A percentile compares a stretch with the other conserved stretches of the same genome.
These are phyloP conservation scores for Cudoniella acicularis DNA, from an alignment of 495 filamentous ascomycete genomes.

Conservation along the genomic window DNA sequence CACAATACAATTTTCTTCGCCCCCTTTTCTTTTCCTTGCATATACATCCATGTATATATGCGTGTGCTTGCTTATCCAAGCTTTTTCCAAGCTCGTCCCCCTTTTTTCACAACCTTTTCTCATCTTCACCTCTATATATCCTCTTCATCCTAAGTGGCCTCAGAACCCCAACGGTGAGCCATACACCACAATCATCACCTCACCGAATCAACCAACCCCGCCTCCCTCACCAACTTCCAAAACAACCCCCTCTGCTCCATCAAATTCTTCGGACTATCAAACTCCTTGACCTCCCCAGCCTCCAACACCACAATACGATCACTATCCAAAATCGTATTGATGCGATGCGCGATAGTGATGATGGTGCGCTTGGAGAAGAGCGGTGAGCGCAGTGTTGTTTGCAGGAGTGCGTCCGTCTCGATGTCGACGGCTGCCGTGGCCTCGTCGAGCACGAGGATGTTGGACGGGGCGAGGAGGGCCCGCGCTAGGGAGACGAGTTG, in stretches of 20 bases:
- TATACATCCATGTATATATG: no score
- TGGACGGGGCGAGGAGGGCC: constrained; percentile 89
- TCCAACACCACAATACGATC: constrained; percentile 90
- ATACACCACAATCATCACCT: background rate
- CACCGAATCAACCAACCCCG: constrained; percentile 23
- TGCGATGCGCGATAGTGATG: constrained; percentile 95
- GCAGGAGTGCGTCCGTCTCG: constrained; percentile 85
- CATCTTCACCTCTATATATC: no score
- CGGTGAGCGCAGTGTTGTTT: constrained; percentile 57
- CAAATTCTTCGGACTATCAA: constrained; percentile 65
- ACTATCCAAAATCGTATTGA: constrained; percentile 94
- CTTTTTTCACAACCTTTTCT: background rate
- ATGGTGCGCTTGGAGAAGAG: constrained; percentile 88
- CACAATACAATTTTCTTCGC: no score
- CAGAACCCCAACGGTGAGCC: background rate
- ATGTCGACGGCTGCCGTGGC: constrained; percentile 96
- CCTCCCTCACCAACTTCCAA: constrained; percentile 28
- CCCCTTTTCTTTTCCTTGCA: no score
- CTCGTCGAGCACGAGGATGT: constrained; percentile 96
- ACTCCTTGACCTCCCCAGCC: constrained; percentile 68
- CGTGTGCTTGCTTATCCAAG: no score
- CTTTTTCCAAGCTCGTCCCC: no score
- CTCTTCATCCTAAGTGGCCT: no score
- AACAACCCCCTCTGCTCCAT: constrained; percentile 46
- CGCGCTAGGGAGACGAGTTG: constrained; percentile 91